Evolutionary conservation across 73 alveolate species (phyloP), one percentile per base, ranked within the genome.

Genomic region (Durusdinium trenchii): DNA sequence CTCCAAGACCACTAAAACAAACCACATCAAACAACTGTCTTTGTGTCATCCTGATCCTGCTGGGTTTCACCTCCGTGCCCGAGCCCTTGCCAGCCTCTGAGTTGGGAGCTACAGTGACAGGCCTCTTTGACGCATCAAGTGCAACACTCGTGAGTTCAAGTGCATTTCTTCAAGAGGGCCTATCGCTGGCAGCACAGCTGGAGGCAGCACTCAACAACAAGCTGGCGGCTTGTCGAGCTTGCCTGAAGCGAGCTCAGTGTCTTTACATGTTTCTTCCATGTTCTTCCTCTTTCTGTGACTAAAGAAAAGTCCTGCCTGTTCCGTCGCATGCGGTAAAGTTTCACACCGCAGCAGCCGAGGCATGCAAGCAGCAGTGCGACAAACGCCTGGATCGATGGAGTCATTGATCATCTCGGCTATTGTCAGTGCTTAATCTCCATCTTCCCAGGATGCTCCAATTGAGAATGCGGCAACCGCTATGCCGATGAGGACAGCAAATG

Each of bases 181-280:
- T 84, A 3, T 84, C 94, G 45, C 54, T 51, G 3, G 73, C 50
- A 48, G 73, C 92, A 47, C 76, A 51, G 51, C 94, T 51, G 26
- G 94, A 84, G 30, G 78, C 76, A 6, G 94, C 94, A 51, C 94
- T 84, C 51, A 84, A 75, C 38, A 84, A 36, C 73, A 84, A 52
- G 78, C 94, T 84, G 1, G 94, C 94, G 51, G 94, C 76, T n/a
- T 52, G 94, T 30, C 94, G 94, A 35, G 94, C 94, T n/a, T 51
- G 94, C 94, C 94, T 81, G 43, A 40, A 1, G 43, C 16, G n/a
- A 60, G 30, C n/a, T 60, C 73, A 60, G n/a, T n/a, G n/a, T n/a
- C n/a, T n/a, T n/a, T n/a, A n/a, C n/a, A n/a, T n/a, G n/a, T n/a
- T n/a, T n/a, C n/a, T n/a, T n/a, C n/a, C n/a, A n/a, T n/a, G n/a